Evolutionary conservation across 805 yeast genomes (phyloP).

Genomic region (Starmerella stigmatis): DNA sequence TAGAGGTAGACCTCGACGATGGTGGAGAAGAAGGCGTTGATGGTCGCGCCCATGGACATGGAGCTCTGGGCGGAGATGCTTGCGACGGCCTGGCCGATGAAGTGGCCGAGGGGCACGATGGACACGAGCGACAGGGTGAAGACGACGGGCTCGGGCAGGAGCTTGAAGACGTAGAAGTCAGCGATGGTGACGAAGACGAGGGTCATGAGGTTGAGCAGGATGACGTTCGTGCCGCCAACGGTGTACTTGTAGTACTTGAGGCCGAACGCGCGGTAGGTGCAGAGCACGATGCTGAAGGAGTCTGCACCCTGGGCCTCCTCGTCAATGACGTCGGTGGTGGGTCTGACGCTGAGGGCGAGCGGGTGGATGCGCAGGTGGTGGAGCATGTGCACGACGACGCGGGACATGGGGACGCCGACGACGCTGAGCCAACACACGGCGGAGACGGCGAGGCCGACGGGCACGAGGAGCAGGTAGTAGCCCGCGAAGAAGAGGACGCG

Average conservation of each 20-base stretch:
- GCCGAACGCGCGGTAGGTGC: conserved; percentile 89
- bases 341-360: conserved; percentile 67
- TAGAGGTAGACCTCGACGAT: conserved; percentile 86
- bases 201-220: conserved; percentile 72
- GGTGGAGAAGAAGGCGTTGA: conserved; percentile 94
- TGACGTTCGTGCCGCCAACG: conserved; percentile 89
- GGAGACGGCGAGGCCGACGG: conserved; percentile 48
- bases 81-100: conserved; percentile 98
- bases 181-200: conserved; percentile 73
- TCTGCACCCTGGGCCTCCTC: conserved; percentile 36
- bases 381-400: conserved; percentile 55
- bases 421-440: conserved; percentile 69
- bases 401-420: conserved; percentile 88
- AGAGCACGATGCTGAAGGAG: conserved; percentile 45
- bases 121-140: conserved; percentile 71
- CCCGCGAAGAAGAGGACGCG: conserved; percentile 63
- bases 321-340: conserved; percentile 30
- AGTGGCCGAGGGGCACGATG: conserved; percentile 87
- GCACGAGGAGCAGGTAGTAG: conserved; percentile 61
- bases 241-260: conserved; percentile 91
- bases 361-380: conserved; percentile 85
- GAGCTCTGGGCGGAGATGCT: conserved; percentile 97
- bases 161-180: conserved; percentile 59
- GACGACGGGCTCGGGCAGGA: conserved; percentile 42
- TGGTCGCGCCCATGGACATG: conserved; percentile 97